A percentile compares a stretch with the other conserved stretches of the same genome.
Conservation (phyloP, 805 yeast species). For the Saccharomycopsis selenospora region DNA sequence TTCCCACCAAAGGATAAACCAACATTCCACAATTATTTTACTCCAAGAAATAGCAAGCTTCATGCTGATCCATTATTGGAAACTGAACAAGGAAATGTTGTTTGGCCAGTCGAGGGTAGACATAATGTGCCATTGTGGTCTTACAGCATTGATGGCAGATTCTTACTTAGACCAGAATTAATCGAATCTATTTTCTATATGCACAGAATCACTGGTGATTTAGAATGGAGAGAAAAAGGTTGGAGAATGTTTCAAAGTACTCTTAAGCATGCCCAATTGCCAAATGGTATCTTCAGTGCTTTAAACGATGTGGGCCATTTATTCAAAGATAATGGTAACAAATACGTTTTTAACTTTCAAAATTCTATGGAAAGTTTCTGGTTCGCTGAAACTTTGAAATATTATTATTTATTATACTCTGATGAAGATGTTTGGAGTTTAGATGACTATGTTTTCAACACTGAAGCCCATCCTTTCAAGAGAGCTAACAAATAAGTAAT, state of each 20-base stretch:
- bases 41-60: background rate
- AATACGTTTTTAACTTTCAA: constrained; percentile 19
- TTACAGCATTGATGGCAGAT: constrained; percentile 30
- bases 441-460: constrained; percentile 49
- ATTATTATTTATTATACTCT: constrained; percentile 41
- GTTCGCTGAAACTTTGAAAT: constrained; percentile 53
- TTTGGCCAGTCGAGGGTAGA: background rate
- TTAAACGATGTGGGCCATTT: constrained; percentile 33
- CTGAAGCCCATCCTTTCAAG: constrained; percentile 53
- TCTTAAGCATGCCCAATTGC: constrained; percentile 19
- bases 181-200: constrained; percentile 52
- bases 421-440: constrained; percentile 36
- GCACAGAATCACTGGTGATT: constrained; percentile 53
- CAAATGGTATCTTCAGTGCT: constrained; percentile 32
- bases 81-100: background rate
- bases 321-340: constrained; percentile 24
- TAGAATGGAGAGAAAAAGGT: constrained; percentile 48
- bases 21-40: background rate
- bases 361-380: constrained; percentile 43
- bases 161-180: constrained; percentile 49
- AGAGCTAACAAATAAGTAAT: too few species aligned
- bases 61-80: background rate
- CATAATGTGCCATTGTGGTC: constrained; percentile 26
- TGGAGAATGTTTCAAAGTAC: constrained; percentile 38
- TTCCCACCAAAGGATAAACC: constrained; percentile 14